Conservation (phyloP, 2,329 filamentous ascomycete genomes). For the Neopestalotiopsis sp. region DNA sequence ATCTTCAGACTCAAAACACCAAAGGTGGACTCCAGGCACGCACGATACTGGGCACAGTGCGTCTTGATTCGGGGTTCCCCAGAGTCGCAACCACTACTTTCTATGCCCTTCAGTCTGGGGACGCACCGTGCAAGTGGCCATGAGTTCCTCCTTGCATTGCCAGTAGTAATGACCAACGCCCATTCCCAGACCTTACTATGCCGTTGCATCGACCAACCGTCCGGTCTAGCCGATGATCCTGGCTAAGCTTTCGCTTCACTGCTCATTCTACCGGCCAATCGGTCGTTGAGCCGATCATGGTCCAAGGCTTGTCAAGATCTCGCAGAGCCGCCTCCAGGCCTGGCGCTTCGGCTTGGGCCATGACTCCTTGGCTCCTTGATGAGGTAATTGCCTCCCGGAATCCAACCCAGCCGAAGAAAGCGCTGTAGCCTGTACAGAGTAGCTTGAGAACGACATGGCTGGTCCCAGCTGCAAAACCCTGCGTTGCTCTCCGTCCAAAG, state of each 20-base stretch:
- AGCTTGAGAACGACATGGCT: not conserved
- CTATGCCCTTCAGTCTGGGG: not conserved
- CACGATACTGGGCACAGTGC: conserved; percentile 8
- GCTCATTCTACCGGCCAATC: conserved; percentile 3
- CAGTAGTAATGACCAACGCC: not conserved
- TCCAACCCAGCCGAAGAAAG: conserved; percentile 7
- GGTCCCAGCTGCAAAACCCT: not conserved
- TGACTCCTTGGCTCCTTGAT: not conserved
- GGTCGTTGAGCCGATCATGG: conserved; percentile 11
- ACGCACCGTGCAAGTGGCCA: not conserved
- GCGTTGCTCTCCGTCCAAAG: conserved; percentile 19
- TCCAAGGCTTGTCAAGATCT: conserved; percentile 11
- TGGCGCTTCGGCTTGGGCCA: not conserved
- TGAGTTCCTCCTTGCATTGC: conserved; percentile 1
- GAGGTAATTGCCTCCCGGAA: conserved; percentile 13
- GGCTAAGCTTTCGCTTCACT: not conserved
- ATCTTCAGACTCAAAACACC: conserved; percentile 31
- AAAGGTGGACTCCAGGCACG: not conserved
- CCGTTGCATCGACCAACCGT: not conserved
- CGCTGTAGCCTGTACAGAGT: not conserved
- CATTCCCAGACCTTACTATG: not conserved
- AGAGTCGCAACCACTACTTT: not conserved
- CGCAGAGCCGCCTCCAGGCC: conserved; percentile 9
- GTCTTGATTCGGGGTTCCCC: not conserved
- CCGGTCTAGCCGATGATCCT: not conserved